These are phyloP conservation scores for Phytopythium montanum DNA, from an alignment of 352 stramenopile genomes.

Conservation along the genomic window DNA sequence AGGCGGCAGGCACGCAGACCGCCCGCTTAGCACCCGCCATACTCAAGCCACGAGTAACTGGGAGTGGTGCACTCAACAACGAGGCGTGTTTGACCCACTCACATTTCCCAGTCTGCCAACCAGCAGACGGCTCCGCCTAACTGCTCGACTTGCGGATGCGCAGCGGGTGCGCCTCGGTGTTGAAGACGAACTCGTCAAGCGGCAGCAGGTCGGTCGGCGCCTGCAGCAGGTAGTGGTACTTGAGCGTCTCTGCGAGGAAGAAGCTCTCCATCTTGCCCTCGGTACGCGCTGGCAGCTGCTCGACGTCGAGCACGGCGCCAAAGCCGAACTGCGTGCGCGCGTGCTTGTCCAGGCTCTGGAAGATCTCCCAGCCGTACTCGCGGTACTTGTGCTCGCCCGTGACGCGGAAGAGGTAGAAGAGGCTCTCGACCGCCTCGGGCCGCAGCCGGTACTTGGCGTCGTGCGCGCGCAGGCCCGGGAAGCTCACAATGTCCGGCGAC, in stretches of 20 bases:
- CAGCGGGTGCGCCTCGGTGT: constrained; percentile 95
- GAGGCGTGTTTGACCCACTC: background rate
- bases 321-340: constrained; percentile 90
- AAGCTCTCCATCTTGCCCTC: constrained; percentile 98
- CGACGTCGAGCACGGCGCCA: constrained; percentile 57
- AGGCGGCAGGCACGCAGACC: background rate
- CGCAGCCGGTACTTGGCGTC: constrained; percentile 92
- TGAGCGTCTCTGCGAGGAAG: constrained; percentile 98
- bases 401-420: constrained; percentile 96
- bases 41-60: background rate
- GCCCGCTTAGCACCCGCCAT: background rate
- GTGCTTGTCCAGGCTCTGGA: constrained; percentile 91
- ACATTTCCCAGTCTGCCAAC: background rate
- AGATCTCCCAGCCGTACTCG: constrained; percentile 96
- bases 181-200: constrained; percentile 95
- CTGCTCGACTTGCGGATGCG: constrained; percentile 30
- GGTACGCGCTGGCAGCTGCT: constrained; percentile 37
- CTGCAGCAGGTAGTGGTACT: constrained; percentile 98
- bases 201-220: constrained; percentile 70
- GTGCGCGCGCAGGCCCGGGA: constrained; percentile 58
- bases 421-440: constrained; percentile 94
- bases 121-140: background rate
- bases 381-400: constrained; percentile 94
- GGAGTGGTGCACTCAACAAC: background rate
- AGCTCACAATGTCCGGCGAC: constrained; percentile 91